Percentiles rank a stretch among this genome's conserved stretches.
phyloP scores from a whole-genome alignment of 345 rosid species.

The Rhizophora mangle region DNA sequence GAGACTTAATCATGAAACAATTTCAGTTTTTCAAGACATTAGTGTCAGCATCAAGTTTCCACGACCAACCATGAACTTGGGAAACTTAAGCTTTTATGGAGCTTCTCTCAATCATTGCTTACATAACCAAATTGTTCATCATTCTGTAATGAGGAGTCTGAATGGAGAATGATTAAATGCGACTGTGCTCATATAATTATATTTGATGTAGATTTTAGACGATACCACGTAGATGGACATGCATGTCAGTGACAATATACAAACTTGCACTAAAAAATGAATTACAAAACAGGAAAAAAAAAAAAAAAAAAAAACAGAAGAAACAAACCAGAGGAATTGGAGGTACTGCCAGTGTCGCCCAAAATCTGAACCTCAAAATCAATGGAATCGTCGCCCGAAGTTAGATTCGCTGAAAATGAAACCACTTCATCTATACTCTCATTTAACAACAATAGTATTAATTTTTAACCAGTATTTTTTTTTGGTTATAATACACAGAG shows the following conservation, averaged over 20 bases:
- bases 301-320: neutral
- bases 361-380: neutral
- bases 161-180: no score
- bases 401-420: neutral
- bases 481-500: neutral
- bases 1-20: no score
- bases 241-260: neutral
- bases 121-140: no score
- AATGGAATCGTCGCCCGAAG: conserved; percentile 8
- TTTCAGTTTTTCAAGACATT: no score
- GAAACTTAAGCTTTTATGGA: no score
- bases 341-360: neutral
- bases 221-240: neutral
- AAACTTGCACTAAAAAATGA: neutral
- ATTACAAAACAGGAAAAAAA: neutral
- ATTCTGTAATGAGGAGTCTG: no score
- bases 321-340: neutral
- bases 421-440: no score
- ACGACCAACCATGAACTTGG: no score
- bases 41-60: no score
- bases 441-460: no score
- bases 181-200: no score
- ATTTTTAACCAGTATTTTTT: neutral
- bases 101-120: no score
- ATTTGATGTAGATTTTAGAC: neutral